Conservation (phyloP, 2,329 filamentous ascomycete species). For the Monosporascus sp. region DNA sequence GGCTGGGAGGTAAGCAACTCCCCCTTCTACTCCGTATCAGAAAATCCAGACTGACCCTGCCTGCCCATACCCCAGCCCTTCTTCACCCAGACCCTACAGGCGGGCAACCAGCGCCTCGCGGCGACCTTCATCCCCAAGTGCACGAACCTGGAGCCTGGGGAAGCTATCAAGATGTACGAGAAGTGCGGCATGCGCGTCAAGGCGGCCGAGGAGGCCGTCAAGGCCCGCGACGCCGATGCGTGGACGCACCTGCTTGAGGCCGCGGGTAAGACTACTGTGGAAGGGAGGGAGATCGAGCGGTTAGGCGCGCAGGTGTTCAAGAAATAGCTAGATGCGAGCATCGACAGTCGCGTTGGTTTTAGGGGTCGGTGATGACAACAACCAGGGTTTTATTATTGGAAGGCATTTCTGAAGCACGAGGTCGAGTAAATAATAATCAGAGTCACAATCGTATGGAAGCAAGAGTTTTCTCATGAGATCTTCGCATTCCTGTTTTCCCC, state of each 20-base stretch:
- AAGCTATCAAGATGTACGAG: constrained; percentile 86
- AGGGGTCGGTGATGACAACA: no score
- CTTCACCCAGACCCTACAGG: constrained; percentile 81
- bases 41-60: neutral
- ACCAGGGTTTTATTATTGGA: no score
- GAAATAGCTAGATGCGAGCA: constrained; percentile 25
- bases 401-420: no score
- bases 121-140: constrained; percentile 85
- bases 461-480: no score
- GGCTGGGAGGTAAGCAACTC: constrained; percentile 76
- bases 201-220: constrained; percentile 87
- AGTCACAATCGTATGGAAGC: no score
- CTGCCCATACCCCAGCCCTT: constrained; percentile 57
- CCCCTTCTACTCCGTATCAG: neutral
- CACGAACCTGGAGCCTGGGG: constrained; percentile 59
- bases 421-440: no score
- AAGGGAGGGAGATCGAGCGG: constrained; percentile 75
- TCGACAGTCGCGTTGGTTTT: no score
- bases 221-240: constrained; percentile 70
- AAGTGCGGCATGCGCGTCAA: constrained; percentile 88
- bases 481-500: no score
- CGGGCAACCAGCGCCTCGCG: constrained; percentile 85
- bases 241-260: constrained; percentile 69
- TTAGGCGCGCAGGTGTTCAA: constrained; percentile 59
- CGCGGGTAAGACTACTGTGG: constrained; percentile 62